A percentile compares a stretch with the other conserved stretches of the same genome.
Conservation (phyloP, 768 basidiomycete species). For the Rhodocollybia butyracea region DNA sequence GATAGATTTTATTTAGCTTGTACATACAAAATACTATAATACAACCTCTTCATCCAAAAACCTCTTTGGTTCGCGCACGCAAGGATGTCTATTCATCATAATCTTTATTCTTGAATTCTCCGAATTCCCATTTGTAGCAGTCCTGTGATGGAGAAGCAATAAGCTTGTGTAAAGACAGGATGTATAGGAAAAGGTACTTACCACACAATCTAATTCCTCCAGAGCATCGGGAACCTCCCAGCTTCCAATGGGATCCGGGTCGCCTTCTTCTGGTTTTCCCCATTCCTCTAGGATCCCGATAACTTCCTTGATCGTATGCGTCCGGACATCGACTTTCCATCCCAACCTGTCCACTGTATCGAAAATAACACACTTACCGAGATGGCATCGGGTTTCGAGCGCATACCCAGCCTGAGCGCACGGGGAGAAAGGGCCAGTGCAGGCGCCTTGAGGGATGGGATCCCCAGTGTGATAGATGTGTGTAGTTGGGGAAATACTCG, state of each 20-base stretch:
- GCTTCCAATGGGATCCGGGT: conserved; percentile 15
- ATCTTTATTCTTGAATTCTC: conserved; percentile 25
- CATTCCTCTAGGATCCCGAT: conserved; percentile 53
- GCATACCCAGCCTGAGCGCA: conserved; percentile 89
- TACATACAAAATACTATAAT: too few species aligned
- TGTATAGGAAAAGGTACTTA: conserved; percentile 21
- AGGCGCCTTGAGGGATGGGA: conserved; percentile 85
- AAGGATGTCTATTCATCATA: too few species aligned
- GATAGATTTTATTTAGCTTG: too few species aligned
- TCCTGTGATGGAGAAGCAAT: conserved; percentile 42
- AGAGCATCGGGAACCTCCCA: conserved; percentile 53
- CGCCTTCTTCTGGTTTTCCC: conserved; percentile 18
- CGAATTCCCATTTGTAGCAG: conserved; percentile 78
- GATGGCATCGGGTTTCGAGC: conserved; percentile 82
- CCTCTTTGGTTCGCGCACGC: too few species aligned
- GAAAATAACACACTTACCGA: conserved; percentile 84
- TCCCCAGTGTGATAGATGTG: conserved; percentile 93
- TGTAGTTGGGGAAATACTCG: conserved; percentile 23
- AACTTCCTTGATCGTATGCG: conserved; percentile 68
- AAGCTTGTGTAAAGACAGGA: background rate
- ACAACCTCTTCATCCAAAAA: background rate
- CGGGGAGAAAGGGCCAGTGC: conserved; percentile 68
- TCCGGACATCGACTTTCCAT: conserved; percentile 81
- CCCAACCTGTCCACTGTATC: conserved; percentile 81
- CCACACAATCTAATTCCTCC: conserved; percentile 65